Conservation (phyloP, 208 protist species). For the Trichomonas tenax region DNA sequence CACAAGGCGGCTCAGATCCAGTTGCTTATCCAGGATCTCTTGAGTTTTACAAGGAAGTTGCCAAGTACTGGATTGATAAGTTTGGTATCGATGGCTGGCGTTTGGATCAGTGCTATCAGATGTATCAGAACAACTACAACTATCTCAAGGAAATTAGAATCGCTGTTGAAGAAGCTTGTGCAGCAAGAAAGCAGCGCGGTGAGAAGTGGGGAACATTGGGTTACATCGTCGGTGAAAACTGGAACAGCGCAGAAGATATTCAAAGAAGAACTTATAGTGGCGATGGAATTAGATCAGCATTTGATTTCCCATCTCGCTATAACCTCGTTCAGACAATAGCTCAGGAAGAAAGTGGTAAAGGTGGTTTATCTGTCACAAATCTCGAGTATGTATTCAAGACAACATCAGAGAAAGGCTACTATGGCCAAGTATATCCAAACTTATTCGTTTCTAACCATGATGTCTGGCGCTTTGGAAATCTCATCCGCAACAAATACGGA, state of each 20-base stretch:
- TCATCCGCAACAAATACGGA: neutral
- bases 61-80: neutral
- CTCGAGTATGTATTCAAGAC: neutral
- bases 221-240: neutral
- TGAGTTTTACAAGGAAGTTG: neutral
- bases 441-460: neutral
- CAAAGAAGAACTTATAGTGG: neutral
- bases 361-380: neutral
- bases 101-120: neutral
- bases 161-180: neutral
- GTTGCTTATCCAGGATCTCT: neutral
- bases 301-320: neutral
- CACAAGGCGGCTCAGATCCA: neutral
- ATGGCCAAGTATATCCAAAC: neutral
- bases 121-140: conserved; percentile 3
- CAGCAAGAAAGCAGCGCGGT: neutral
- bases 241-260: neutral
- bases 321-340: neutral
- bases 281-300: neutral
- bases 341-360: neutral
- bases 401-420: neutral
- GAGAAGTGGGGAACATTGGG: neutral
- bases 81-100: conserved; percentile 11
- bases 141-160: neutral
- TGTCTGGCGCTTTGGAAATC: neutral